These are phyloP conservation scores for Arabidopsis hybrid DNA, from an alignment of 441 rosid species.

Conservation along the genomic window DNA sequence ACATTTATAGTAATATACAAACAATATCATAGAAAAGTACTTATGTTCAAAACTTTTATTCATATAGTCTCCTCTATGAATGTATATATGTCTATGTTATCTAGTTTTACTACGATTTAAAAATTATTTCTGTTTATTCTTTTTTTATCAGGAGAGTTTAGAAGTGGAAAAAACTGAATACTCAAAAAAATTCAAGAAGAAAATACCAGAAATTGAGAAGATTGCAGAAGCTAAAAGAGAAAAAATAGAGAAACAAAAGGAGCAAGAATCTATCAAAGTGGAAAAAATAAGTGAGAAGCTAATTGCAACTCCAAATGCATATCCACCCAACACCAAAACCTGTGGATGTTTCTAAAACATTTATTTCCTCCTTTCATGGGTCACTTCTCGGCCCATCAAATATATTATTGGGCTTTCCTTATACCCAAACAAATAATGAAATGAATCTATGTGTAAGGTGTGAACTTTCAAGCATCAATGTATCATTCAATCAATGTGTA, in stretches of 20 bases:
- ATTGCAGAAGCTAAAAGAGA: constrained; percentile 42
- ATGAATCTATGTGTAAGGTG: not conserved
- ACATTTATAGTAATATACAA: not conserved
- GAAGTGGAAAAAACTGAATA: constrained; percentile 33
- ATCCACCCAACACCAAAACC: constrained; percentile 38
- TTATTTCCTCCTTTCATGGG: not conserved
- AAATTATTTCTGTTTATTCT: not conserved
- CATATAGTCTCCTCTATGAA: not conserved
- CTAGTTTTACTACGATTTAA: not conserved
- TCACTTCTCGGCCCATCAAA: not conserved
- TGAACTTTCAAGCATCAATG: constrained; percentile 8
- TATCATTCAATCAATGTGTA: not conserved
- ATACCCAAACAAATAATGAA: not conserved
- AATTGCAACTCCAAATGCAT: constrained; percentile 36
- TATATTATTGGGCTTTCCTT: constrained; percentile 5
- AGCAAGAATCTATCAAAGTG: constrained; percentile 31
- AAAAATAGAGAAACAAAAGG: constrained; percentile 41
- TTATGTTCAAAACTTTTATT: not conserved
- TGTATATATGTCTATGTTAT: not conserved
- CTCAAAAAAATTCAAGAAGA: constrained; percentile 30
- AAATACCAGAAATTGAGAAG: constrained; percentile 41
- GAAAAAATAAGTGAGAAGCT: constrained; percentile 31
- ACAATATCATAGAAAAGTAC: not conserved
- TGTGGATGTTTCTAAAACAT: constrained; percentile 37
- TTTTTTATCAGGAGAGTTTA: constrained; percentile 30